These are phyloP conservation scores for Syzygium aromaticum DNA, from an alignment of 345 rosid genomes.

Conservation along the genomic window DNA sequence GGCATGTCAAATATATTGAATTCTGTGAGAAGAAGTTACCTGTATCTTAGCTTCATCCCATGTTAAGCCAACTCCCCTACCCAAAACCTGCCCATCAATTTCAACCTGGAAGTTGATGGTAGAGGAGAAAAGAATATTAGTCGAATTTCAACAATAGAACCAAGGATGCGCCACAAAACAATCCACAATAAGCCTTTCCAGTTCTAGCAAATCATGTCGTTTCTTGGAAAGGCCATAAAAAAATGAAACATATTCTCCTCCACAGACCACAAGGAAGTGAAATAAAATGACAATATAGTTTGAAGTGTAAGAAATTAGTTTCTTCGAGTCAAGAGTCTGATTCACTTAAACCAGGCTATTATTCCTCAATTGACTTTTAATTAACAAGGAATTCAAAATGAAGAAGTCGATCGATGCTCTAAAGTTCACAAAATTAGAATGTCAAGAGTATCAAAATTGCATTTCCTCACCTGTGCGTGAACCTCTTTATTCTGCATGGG, in stretches of 20 bases:
- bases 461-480: slow-evolving; percentile 57
- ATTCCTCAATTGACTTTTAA: background rate
- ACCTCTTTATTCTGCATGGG: slow-evolving; percentile 66
- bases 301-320: background rate
- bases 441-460: slow-evolving; percentile 1
- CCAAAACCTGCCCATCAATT: slow-evolving; percentile 84
- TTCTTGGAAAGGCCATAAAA: background rate
- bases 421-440: background rate
- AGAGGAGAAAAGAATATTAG: background rate
- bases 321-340: background rate
- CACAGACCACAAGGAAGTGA: background rate
- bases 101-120: slow-evolving; percentile 50
- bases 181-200: background rate
- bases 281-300: background rate
- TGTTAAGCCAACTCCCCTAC: slow-evolving; percentile 75
- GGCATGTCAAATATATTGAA: background rate
- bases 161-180: background rate
- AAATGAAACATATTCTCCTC: background rate
- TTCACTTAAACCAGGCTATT: background rate
- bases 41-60: slow-evolving; percentile 96
- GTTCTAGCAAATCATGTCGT: background rate
- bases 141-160: background rate
- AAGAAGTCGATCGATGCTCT: background rate
- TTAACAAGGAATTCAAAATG: background rate
- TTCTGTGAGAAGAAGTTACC: slow-evolving; percentile 23